Evolutionary conservation across 2,329 filamentous ascomycete species (phyloP).

Genomic region (Colletotrichum simmondsii): DNA sequence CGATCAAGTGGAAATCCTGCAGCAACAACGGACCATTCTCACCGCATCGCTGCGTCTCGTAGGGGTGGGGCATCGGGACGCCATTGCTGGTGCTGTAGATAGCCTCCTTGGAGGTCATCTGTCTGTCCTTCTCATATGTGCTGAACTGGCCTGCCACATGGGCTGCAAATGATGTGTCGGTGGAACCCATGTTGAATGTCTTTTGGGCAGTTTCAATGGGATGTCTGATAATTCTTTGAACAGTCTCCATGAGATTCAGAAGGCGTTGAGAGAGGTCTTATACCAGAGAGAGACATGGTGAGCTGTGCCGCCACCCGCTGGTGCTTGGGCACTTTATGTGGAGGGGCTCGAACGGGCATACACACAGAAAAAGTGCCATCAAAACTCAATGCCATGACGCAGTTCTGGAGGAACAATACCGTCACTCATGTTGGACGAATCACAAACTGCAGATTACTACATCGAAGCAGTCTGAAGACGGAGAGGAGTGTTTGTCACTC

Average conservation of each 20-base stretch:
- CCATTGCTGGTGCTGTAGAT: background rate
- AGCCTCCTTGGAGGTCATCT: conserved; percentile 62
- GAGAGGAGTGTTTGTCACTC: background rate
- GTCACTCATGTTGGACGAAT: background rate
- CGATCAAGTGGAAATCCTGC: conserved; percentile 63
- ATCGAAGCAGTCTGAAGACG: background rate
- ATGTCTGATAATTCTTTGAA: background rate
- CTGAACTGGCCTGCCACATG: conserved; percentile 49
- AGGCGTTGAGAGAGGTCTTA: background rate
- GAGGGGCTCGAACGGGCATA: background rate
- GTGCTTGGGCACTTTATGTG: background rate
- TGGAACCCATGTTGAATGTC: conserved; percentile 34
- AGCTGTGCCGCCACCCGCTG: background rate
- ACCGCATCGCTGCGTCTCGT: background rate
- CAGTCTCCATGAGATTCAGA: background rate
- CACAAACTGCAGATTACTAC: background rate
- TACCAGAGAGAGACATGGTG: background rate
- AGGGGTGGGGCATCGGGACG: background rate
- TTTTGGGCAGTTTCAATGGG: background rate
- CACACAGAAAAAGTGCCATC: background rate
- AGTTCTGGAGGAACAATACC: background rate
- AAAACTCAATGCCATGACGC: background rate
- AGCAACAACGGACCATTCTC: conserved; percentile 51
- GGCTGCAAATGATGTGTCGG: conserved; percentile 49
- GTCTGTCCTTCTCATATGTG: conserved; percentile 53